These are phyloP conservation scores for Lentinula edodes DNA, from an alignment of 768 basidiomycete species.

Conservation along the genomic window DNA sequence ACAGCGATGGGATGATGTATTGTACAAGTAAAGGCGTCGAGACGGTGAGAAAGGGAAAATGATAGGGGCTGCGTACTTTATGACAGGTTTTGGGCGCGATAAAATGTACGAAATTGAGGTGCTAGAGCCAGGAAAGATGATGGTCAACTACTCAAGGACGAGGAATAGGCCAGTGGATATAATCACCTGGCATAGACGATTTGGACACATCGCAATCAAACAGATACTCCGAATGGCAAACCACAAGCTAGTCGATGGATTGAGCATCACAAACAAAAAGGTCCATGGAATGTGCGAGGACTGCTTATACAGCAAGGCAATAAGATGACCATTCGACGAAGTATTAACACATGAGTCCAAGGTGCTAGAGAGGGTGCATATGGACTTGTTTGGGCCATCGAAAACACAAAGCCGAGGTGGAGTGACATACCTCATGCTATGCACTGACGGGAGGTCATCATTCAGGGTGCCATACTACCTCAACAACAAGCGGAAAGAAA, in stretches of 20 bases:
- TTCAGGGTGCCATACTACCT: slow-evolving; percentile 15
- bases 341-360: slow-evolving; percentile 10
- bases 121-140: too few species aligned
- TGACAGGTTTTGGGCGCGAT: too few species aligned
- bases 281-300: slow-evolving; percentile 14
- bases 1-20: too few species aligned
- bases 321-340: slow-evolving; percentile 16
- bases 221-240: slow-evolving; percentile 10
- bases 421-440: slow-evolving; percentile 17
- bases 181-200: background rate
- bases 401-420: slow-evolving; percentile 13
- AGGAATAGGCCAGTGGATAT: background rate
- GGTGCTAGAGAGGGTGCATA: slow-evolving; percentile 13
- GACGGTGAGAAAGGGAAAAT: too few species aligned
- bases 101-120: too few species aligned
- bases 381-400: slow-evolving; percentile 21
- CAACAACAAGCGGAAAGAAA: slow-evolving; percentile 14
- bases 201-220: slow-evolving; percentile 11
- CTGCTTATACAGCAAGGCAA: slow-evolving; percentile 21
- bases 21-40: too few species aligned
- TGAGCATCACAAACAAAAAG: slow-evolving; percentile 6
- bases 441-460: slow-evolving; percentile 16
- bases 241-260: slow-evolving; percentile 15
- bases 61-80: too few species aligned
- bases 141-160: too few species aligned